Evolutionary conservation across 75 land plant species (phyloP).

Genomic region (Larix kaempferi): DNA sequence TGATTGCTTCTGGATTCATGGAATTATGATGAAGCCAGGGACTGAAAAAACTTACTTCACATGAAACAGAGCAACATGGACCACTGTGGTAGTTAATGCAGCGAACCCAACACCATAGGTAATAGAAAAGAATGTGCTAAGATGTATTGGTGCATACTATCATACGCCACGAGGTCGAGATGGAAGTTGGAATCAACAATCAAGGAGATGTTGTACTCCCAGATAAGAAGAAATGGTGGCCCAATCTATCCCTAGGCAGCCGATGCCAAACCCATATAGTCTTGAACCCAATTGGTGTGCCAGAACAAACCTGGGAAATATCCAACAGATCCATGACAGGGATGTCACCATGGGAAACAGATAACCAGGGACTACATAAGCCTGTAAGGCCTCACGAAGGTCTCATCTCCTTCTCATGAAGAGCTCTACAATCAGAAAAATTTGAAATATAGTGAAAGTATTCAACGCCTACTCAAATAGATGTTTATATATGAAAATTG

Average conservation of each 20-base stretch:
- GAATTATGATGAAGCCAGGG: background rate
- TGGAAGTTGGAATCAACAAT: slow-evolving; percentile 34
- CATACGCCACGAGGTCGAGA: slow-evolving; percentile 33
- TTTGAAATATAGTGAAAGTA: too few relatives aligned
- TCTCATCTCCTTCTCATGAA: slow-evolving; percentile 49
- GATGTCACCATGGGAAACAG: slow-evolving; percentile 47
- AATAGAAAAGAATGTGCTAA: slow-evolving; percentile 56
- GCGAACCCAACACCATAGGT: slow-evolving; percentile 66
- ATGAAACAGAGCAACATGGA: slow-evolving; percentile 52
- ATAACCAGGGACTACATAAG: slow-evolving; percentile 60
- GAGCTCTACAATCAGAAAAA: slow-evolving; percentile 34
- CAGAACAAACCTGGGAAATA: slow-evolving; percentile 41
- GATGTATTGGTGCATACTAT: slow-evolving; percentile 31
- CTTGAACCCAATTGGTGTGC: slow-evolving; percentile 70
- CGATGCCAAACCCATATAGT: slow-evolving; percentile 45
- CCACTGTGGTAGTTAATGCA: slow-evolving; percentile 43
- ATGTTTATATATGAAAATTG: too few relatives aligned
- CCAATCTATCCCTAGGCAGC: slow-evolving; percentile 52
- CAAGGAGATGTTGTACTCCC: slow-evolving; percentile 32
- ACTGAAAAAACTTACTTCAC: slow-evolving; percentile 32
- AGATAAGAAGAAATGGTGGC: slow-evolving; percentile 46
- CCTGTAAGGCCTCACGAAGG: slow-evolving; percentile 28
- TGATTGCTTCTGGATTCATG: background rate
- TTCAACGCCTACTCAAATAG: too few relatives aligned
- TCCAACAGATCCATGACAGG: slow-evolving; percentile 56